Evolutionary conservation across 2,329 filamentous ascomycete genomes (phyloP).

Genomic region (Xylaria sp.): DNA sequence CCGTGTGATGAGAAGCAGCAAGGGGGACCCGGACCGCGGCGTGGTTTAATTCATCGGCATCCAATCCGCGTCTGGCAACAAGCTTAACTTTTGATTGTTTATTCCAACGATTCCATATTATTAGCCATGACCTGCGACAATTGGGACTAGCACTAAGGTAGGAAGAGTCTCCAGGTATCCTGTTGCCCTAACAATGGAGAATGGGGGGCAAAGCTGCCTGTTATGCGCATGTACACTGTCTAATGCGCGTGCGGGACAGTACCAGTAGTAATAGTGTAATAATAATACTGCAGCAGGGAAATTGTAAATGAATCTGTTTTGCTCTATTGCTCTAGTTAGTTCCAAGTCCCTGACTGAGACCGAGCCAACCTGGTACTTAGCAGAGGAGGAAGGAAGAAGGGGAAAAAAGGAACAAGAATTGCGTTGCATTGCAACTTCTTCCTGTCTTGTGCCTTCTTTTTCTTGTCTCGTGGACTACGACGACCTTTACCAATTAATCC

Average conservation of each 20-base stretch:
- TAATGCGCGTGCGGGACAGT: constrained; percentile 30
- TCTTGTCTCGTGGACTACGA: constrained; percentile 25
- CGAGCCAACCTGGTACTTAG: constrained; percentile 32
- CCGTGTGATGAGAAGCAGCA: constrained; percentile 39
- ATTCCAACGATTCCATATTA: constrained; percentile 37
- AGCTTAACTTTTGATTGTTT: constrained; percentile 36
- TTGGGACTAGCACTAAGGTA: constrained; percentile 33
- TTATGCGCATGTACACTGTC: constrained; percentile 24
- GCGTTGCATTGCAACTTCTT: constrained; percentile 30
- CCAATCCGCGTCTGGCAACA: constrained; percentile 44
- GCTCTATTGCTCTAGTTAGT: constrained; percentile 39
- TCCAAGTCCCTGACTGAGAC: constrained; percentile 39
- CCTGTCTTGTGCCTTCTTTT: constrained; percentile 26
- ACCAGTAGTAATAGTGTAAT: constrained; percentile 22
- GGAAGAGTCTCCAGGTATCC: constrained; percentile 12
- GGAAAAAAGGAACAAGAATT: constrained; percentile 23
- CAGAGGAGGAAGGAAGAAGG: constrained; percentile 1
- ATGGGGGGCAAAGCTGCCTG: not conserved
- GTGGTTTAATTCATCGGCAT: constrained; percentile 34
- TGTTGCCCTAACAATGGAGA: not conserved
- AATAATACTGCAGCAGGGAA: constrained; percentile 32
- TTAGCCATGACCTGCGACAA: constrained; percentile 39
- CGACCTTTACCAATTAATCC: constrained; percentile 11
- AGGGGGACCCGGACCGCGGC: constrained; percentile 35
- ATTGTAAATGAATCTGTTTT: constrained; percentile 38